Conservation (phyloP, 2,329 filamentous ascomycete genomes). For the Xylaria sp. region DNA sequence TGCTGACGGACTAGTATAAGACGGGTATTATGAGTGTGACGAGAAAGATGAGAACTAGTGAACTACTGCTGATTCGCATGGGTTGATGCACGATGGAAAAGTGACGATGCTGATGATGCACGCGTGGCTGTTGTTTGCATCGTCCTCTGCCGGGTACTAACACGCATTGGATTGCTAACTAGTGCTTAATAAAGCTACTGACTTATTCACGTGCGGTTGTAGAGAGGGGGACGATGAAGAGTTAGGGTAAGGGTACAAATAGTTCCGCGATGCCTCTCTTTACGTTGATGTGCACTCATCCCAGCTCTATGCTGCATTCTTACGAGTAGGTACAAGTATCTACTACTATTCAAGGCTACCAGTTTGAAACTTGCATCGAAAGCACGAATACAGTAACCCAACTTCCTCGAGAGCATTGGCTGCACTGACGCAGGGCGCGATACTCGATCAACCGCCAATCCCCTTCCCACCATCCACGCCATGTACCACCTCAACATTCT, state of each 20-base stretch:
- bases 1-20: constrained; percentile 20
- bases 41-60: constrained; percentile 15
- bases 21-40: constrained; percentile 27
- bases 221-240: not conserved
- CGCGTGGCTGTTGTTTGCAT: constrained; percentile 8
- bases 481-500: constrained; percentile 20
- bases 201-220: not conserved
- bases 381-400: not conserved
- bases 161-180: not conserved
- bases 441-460: not conserved
- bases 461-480: not conserved
- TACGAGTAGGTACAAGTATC: not conserved
- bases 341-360: not conserved
- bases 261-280: constrained; percentile 12
- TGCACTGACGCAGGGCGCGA: not conserved
- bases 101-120: constrained; percentile 9
- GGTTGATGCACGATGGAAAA: not conserved
- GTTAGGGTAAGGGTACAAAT: constrained; percentile 28
- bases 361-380: not conserved
- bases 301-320: not conserved
- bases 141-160: not conserved
- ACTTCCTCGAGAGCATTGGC: not conserved
- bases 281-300: not conserved
- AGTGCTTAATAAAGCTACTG: constrained; percentile 1
- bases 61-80: constrained; percentile 4